These are phyloP conservation scores for Kodamaea ohmeri DNA, from an alignment of 1,139 yeast species.

Conservation along the genomic window DNA sequence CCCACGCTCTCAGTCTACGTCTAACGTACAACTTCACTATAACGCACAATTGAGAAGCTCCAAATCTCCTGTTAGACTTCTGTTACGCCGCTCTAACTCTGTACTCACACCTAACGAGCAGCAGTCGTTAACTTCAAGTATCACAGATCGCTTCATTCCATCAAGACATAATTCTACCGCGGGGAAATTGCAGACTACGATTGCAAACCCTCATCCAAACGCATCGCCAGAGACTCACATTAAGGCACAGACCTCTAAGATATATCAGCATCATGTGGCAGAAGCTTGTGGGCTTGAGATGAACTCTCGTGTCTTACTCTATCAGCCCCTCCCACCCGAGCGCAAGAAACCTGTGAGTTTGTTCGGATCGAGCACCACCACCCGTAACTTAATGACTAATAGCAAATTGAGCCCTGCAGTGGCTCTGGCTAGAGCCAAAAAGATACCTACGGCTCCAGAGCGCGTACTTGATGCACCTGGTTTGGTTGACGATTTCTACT, in stretches of 20 bases:
- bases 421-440: slow-evolving; percentile 58
- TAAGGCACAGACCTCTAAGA: slow-evolving; percentile 65
- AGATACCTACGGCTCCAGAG: slow-evolving; percentile 86
- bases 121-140: slow-evolving; percentile 21
- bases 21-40: neutral
- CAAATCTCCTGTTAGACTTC: neutral
- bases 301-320: slow-evolving; percentile 80
- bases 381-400: slow-evolving; percentile 10
- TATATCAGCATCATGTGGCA: slow-evolving; percentile 84
- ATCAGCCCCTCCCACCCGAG: slow-evolving; percentile 85
- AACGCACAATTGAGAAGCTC: neutral
- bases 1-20: slow-evolving; percentile 4
- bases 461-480: slow-evolving; percentile 97
- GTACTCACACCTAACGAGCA: slow-evolving; percentile 23
- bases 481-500: slow-evolving; percentile 85
- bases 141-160: slow-evolving; percentile 43
- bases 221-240: slow-evolving; percentile 56
- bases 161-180: slow-evolving; percentile 41
- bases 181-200: slow-evolving; percentile 36
- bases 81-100: slow-evolving; percentile 37
- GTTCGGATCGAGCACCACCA: slow-evolving; percentile 26
- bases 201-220: slow-evolving; percentile 39
- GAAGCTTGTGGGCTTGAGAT: slow-evolving; percentile 91
- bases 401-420: slow-evolving; percentile 41
- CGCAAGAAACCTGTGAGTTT: slow-evolving; percentile 56